Base-by-base conservation (phyloP, 805 yeast genomes). In the Zygosaccharomyces siamensis region DNA sequence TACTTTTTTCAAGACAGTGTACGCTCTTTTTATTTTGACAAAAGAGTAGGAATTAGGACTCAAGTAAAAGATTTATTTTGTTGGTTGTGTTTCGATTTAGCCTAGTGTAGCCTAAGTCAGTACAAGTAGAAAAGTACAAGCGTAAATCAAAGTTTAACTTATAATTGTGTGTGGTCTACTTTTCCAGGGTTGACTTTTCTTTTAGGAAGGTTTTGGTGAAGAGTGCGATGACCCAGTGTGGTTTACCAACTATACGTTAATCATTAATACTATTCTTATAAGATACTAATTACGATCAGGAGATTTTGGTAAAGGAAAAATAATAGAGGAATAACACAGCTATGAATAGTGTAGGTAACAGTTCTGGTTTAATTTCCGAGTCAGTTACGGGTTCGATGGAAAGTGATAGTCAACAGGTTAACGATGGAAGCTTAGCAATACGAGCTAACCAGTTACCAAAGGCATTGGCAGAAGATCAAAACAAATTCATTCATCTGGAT, bases 401-500 rank as follows among this genome's bases (percentile, higher is more conserved):
- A 18, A 33, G 37, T 33, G 40, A 37, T 38, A 27, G 39, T 30
- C 30, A 23, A 20, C 32, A 31, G 23, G 43, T 23, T 33, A 32
- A 43, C 37, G 45, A 23, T 24, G 44, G 37, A 10, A 33, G 28
- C 11, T 43, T 36, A n/a, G 42, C 44, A 18, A 41, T 27, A 31
- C 40, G 26, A 39, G 46, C 46, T 33, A 27, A 44, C 40, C 46
- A 48, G 40, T 36, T 44, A 38, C 44, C 57, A 7, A 51, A 49
- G 39, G 51, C 56, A 4, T 36, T 60, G 23, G 43, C 47, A 20
- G 52, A 55, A 39, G 63, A 63, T 46, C 68, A 63, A 49, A 63
- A 64, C 45, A 67, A 64, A 50, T 52, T 66, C 32, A 66, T 67
- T 30, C 71, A 67, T 58, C 48, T 67, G 43, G 71, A 67, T 51